A percentile compares a stretch with the other conserved stretches of the same genome.
These are phyloP conservation scores for Fusarium musae DNA, from an alignment of 2,329 filamentous ascomycete genomes.

Conservation along the genomic window DNA sequence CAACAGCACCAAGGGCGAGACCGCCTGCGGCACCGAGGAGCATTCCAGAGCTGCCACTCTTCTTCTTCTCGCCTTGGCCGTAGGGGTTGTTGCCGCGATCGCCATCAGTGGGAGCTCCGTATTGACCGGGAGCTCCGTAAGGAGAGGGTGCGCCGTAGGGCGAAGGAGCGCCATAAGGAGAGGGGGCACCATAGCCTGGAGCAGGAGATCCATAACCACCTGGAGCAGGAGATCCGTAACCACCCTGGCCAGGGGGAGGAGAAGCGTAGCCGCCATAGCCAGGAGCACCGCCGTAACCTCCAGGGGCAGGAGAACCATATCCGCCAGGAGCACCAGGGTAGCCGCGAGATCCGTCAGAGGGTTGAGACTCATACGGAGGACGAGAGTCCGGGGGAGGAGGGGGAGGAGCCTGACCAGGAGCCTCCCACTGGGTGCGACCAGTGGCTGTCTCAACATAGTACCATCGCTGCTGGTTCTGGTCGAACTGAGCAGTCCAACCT, in stretches of 20 bases:
- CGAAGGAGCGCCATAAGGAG: constrained; percentile 14
- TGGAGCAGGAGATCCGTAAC: constrained; percentile 33
- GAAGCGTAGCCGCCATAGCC: constrained; percentile 33
- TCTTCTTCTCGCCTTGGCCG: constrained; percentile 46
- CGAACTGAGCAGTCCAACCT: constrained; percentile 73
- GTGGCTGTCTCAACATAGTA: constrained; percentile 73
- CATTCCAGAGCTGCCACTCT: constrained; percentile 62
- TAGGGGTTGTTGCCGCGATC: constrained; percentile 33
- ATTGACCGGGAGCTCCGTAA: constrained; percentile 22
- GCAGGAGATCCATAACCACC: constrained; percentile 34
- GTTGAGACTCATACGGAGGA: constrained; percentile 36
- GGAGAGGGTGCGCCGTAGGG: constrained; percentile 24
- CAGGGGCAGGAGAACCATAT: constrained; percentile 38
- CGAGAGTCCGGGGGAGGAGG: constrained; percentile 40
- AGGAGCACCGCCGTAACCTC: constrained; percentile 33
- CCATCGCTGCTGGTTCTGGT: constrained; percentile 69
- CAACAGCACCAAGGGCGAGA: constrained; percentile 66
- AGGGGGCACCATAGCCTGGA: constrained; percentile 33
- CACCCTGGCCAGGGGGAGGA: constrained; percentile 24
- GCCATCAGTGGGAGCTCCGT: constrained; percentile 17
- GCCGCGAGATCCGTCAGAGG: constrained; percentile 42
- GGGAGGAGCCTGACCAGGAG: constrained; percentile 54
- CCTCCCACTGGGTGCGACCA: constrained; percentile 73
- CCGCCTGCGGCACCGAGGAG: constrained; percentile 69
- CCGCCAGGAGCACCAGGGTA: constrained; percentile 35